Evolutionary conservation across 1,139 yeast species (phyloP).

Genomic region (Blastobotrys arbuscula): DNA sequence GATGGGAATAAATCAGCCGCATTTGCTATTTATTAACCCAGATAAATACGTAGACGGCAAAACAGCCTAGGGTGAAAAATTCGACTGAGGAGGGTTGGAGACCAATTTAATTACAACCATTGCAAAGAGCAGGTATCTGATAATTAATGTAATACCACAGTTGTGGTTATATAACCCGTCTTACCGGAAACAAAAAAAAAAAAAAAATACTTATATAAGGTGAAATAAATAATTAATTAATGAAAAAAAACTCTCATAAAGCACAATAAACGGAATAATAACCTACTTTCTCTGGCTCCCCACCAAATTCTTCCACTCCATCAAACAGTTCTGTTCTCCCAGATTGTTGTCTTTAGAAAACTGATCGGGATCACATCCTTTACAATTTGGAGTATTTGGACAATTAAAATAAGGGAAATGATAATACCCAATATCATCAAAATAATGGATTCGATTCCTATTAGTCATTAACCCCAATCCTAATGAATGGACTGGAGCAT

Average conservation of each 20-base stretch:
- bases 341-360: slow-evolving; percentile 45
- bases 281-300: background rate
- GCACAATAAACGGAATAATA: too few relatives aligned
- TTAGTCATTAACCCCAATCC: slow-evolving; percentile 74
- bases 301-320: slow-evolving; percentile 45
- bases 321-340: slow-evolving; percentile 64
- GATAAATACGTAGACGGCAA: too few relatives aligned
- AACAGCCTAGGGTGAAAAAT: too few relatives aligned
- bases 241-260: too few relatives aligned
- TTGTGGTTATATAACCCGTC: too few relatives aligned
- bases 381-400: slow-evolving; percentile 45
- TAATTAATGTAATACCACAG: too few relatives aligned
- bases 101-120: too few relatives aligned
- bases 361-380: slow-evolving; percentile 42
- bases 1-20: too few relatives aligned
- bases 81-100: too few relatives aligned
- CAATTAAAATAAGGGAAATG: slow-evolving; percentile 73
- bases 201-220: background rate
- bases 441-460: slow-evolving; percentile 70
- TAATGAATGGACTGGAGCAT: slow-evolving; percentile 80
- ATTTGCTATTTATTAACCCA: too few relatives aligned
- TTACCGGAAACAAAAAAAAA: background rate
- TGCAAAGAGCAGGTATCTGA: too few relatives aligned
- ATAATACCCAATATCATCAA: slow-evolving; percentile 76
- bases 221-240: background rate